Conservation (phyloP, 371 early-diverging fungal genomes). For the Rhizopus stolonifer region DNA sequence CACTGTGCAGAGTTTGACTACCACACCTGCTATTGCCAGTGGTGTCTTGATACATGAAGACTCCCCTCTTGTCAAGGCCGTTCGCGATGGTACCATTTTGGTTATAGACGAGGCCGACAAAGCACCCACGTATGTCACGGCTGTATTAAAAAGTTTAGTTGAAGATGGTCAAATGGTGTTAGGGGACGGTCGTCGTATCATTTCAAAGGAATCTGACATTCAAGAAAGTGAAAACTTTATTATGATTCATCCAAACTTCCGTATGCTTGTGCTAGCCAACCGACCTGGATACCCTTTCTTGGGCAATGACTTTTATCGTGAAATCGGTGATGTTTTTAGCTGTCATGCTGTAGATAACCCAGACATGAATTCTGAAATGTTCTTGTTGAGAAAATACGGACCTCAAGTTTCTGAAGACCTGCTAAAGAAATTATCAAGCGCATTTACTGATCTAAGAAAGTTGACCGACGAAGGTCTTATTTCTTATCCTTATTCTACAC, state of each 20-base stretch:
- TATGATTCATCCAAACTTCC: conserved; percentile 71
- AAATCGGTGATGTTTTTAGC: conserved; percentile 80
- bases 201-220: conserved; percentile 50
- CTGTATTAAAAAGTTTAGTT: conserved; percentile 74
- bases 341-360: conserved; percentile 84
- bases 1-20: conserved; percentile 80
- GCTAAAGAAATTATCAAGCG: conserved; percentile 63
- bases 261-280: conserved; percentile 86
- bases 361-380: conserved; percentile 74
- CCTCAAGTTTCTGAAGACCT: conserved; percentile 72
- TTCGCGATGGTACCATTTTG: conserved; percentile 65
- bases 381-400: conserved; percentile 69
- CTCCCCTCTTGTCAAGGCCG: conserved; percentile 76
- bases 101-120: conserved; percentile 90
- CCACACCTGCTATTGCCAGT: conserved; percentile 72
- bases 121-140: conserved; percentile 83
- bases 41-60: conserved; percentile 79
- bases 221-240: conserved; percentile 47
- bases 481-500: conserved; percentile 84
- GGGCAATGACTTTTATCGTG: conserved; percentile 85
- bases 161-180: conserved; percentile 89
- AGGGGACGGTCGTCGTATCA: conserved; percentile 79
- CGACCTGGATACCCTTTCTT: conserved; percentile 78
- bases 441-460: conserved; percentile 75
- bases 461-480: conserved; percentile 79